These are phyloP conservation scores for Apiospora malaysiana DNA, from an alignment of 2,329 filamentous ascomycete species.

Conservation along the genomic window DNA sequence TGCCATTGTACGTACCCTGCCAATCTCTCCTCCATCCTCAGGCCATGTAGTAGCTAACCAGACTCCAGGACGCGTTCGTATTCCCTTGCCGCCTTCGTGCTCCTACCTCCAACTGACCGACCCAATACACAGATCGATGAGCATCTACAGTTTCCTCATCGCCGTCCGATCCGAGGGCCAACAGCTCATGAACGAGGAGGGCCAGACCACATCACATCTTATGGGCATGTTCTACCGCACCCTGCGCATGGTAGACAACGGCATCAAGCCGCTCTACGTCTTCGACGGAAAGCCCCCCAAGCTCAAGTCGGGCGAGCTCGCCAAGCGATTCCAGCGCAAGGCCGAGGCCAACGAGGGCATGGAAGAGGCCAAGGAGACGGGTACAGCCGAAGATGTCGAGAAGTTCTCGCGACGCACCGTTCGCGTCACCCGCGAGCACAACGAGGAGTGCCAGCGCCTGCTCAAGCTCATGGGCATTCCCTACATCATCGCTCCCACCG, in stretches of 20 bases:
- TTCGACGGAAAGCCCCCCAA: slow-evolving; percentile 97
- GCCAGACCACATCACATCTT: slow-evolving; percentile 95
- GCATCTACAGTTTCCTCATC: slow-evolving; percentile 98
- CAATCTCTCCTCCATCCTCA: not conserved
- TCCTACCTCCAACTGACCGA: slow-evolving; percentile 13
- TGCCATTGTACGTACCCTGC: slow-evolving; percentile 74
- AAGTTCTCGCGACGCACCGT: slow-evolving; percentile 96
- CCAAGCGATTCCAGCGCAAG: slow-evolving; percentile 95
- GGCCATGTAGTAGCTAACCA: not conserved
- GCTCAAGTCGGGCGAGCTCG: slow-evolving; percentile 95
- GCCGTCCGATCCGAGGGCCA: slow-evolving; percentile 96
- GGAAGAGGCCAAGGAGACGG: slow-evolving; percentile 96
- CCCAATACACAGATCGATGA: slow-evolving; percentile 76
- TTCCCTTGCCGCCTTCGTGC: slow-evolving; percentile 21
- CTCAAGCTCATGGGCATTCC: slow-evolving; percentile 96
- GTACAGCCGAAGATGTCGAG: slow-evolving; percentile 95
- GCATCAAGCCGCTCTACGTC: slow-evolving; percentile 97
- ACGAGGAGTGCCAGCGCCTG: slow-evolving; percentile 88
- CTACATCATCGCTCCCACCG: slow-evolving; percentile 92
- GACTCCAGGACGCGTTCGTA: slow-evolving; percentile 63
- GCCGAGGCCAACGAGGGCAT: slow-evolving; percentile 87
- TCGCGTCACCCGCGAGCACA: slow-evolving; percentile 94
- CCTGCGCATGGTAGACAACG: slow-evolving; percentile 96
- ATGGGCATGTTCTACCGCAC: slow-evolving; percentile 99
- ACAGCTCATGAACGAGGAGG: slow-evolving; percentile 92